Base-by-base conservation (phyloP, 2,329 filamentous ascomycete species). In the Corniculantispora saksenae region DNA sequence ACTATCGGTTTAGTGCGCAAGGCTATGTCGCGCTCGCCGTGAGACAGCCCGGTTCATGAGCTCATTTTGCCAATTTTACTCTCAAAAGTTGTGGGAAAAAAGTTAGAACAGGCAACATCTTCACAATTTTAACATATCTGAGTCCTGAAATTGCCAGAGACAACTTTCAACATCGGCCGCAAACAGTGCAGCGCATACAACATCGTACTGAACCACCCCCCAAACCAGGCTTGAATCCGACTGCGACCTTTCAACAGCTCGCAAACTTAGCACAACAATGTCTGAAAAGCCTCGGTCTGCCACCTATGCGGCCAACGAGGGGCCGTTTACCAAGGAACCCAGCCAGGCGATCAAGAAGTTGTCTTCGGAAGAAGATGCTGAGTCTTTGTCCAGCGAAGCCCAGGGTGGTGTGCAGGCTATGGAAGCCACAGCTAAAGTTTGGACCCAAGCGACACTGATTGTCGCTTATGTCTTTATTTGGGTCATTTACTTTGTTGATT, bases 401-500 rank as follows among this genome's bases (percentile, higher is more conserved):
- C 72, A 79, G 68, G 67, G 72, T 23, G 77, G 79, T 62, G 77
- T 81, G 43, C 74, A 75, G 62, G 71, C 76, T 45, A 76, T 80
- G 45, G 76, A 82, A 66, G 79, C 78, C 27, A 74, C 76, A 38
- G 78, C 80, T 4, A 69, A 72, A 10, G 73, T 77, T 19, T 83
- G 79, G 78, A 77, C 77, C 1, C 77, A 70, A 51, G 69, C 71
- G 2, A 72, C 78, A 27, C 72, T 83, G 17, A 71, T 78, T 10
- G 59, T 71, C 21, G 79, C 77, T 21, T 83, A 82, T 66, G 63
- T 70, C 32, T 68, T 79, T 64, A 78, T 86, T 54, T 85, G 80
- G 75, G 62, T 83, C 38, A 78, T 84, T 64, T 81, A 81, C 70
- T 82, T 85, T 53, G 77, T 83, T 66, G 77, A 83, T 61, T 78